Evolutionary conservation across 1,284 basidiomycete species (phyloP), one percentile per base, ranked within the genome.

Genomic region (Coniferiporia sulphurascens): DNA sequence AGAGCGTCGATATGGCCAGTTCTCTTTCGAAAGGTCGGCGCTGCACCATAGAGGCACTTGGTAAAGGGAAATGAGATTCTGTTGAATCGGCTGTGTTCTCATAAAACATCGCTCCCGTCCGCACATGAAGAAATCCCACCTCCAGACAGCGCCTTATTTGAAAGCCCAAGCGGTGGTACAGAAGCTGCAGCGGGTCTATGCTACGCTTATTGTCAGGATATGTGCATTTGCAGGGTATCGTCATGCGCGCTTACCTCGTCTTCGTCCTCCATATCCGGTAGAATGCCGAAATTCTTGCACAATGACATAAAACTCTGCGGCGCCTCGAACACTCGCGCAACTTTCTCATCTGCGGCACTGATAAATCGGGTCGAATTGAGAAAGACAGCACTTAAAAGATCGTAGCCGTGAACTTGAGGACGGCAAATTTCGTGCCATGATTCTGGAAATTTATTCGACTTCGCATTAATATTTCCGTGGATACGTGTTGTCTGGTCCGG

Each of bases 381-480:
- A 72, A 93, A 94, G 1, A 81, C 83, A 1, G 83, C 86, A 61
- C 87, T 87, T n/a, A 94, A 78, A 48, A 97, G 77, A 68, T 97
- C 93, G 71, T 98, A 97, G 4, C 95, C 95, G 72, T 98, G 95
- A 17, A 96, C 86, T 72, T 98, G 95, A 22, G 95, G 95, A 15
- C 95, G 85, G 32, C 83, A 83, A 34, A 97, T 77, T 70, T 98
- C 95, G 65, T 92, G 90, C 95, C 95, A 98, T 1, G 66, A 69
- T 6, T 65, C 60, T n/a, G 64, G 35, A 3, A 59, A 60, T 34
- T 69, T 64, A 6, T 51, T 19, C 59, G 62, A 48, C 53, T 65
- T 64, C 63, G 74, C 44, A 8, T 68, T 34, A 75, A 56, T 66
- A 21, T 78, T 76, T 0, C 84, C 93, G 68, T 96, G 93, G 62